A percentile compares a stretch with the other conserved stretches of the same genome.
Conservation (phyloP, 345 rosid species). For the Dipteronia dyeriana region DNA sequence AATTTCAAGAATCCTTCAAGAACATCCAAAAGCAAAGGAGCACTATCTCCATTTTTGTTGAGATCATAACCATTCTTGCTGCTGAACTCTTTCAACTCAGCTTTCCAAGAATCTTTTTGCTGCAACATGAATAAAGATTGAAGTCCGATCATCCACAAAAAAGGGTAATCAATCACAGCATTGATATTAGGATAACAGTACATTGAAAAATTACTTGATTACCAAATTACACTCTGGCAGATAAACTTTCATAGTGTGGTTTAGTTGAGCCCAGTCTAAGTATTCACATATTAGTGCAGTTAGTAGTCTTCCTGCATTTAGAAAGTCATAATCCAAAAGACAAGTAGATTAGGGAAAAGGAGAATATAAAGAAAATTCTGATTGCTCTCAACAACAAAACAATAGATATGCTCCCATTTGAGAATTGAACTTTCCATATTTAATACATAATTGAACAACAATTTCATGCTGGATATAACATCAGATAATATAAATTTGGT, state of each 20-base stretch:
- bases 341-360: background rate
- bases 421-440: background rate
- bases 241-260: conserved; percentile 84
- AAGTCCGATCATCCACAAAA: conserved; percentile 7
- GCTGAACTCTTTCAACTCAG: conserved; percentile 83
- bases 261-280: conserved; percentile 96
- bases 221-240: conserved; percentile 97
- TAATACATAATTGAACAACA: background rate
- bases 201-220: conserved; percentile 46
- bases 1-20: conserved; percentile 92
- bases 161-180: conserved; percentile 4
- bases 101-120: conserved; percentile 92
- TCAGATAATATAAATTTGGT: background rate
- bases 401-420: background rate
- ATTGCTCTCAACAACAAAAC: background rate
- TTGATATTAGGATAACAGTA: conserved; percentile 6
- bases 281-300: conserved; percentile 87
- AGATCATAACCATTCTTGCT: conserved; percentile 79
- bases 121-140: conserved; percentile 32
- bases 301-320: conserved; percentile 76
- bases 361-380: background rate
- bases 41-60: conserved; percentile 80
- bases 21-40: conserved; percentile 83
- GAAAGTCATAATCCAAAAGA: conserved; percentile 11
- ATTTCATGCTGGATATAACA: conserved; percentile 5